phyloP scores from a whole-genome alignment of 2,329 filamentous ascomycete genomes.

The Furcasterigmium furcatum region DNA sequence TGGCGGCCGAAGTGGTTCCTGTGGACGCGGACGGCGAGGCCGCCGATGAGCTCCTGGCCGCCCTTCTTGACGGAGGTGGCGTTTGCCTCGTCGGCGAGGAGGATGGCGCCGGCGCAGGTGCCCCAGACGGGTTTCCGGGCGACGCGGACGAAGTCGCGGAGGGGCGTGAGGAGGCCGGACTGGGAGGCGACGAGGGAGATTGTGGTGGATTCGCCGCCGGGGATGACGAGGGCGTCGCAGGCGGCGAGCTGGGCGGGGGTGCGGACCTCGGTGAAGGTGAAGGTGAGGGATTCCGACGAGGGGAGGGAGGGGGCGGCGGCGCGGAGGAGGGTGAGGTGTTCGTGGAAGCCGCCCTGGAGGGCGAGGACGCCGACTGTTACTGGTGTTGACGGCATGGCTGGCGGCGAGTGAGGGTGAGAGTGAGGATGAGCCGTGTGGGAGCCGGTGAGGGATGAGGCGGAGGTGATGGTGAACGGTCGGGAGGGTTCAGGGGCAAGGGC shows the following conservation, averaged over 20 bases:
- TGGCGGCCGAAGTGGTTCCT: conserved; percentile 95
- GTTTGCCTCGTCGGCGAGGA: conserved; percentile 85
- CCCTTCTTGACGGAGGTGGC: conserved; percentile 71
- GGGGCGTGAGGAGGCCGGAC: conserved; percentile 76
- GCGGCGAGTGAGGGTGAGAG: not conserved
- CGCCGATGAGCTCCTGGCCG: conserved; percentile 90
- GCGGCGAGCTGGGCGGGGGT: conserved; percentile 65
- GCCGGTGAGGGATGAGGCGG: conserved; percentile 2
- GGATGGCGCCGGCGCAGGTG: conserved; percentile 90
- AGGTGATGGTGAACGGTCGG: not conserved
- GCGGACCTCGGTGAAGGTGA: conserved; percentile 68
- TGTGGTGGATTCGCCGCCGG: conserved; percentile 91
- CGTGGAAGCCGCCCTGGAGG: conserved; percentile 88
- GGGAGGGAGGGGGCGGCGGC: conserved; percentile 55
- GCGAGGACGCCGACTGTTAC: conserved; percentile 64
- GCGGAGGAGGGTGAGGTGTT: conserved; percentile 77
- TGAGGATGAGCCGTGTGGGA: not conserved
- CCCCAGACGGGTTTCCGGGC: conserved; percentile 86
- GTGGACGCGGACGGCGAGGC: conserved; percentile 85
- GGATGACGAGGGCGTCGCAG: conserved; percentile 85
- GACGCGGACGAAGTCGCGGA: conserved; percentile 83
- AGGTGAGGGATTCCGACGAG: conserved; percentile 25
- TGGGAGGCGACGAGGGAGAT: conserved; percentile 85
- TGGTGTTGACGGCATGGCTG: conserved; percentile 29
- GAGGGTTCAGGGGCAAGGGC: not conserved